Percentiles rank a stretch among this genome's conserved stretches.
These are phyloP conservation scores for Boletus sensibilis DNA, from an alignment of 768 basidiomycete genomes.

Conservation along the genomic window DNA sequence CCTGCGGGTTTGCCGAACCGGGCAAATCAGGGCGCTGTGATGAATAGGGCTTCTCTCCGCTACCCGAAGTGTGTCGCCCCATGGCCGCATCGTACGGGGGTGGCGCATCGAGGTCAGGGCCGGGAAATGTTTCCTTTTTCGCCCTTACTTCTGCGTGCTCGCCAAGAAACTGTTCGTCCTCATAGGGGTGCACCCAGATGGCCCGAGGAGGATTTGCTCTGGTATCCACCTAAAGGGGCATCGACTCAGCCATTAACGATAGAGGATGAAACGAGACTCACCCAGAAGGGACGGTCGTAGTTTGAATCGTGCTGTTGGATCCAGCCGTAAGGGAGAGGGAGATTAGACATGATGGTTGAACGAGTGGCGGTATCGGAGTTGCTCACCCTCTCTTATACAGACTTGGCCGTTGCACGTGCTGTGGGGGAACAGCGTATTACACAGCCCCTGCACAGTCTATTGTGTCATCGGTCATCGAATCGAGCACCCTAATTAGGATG, in stretches of 20 bases:
- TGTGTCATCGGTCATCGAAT: neutral
- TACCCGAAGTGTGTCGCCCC: conserved; percentile 32
- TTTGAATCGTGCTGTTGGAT: conserved; percentile 44
- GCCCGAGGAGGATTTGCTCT: conserved; percentile 58
- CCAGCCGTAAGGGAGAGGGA: conserved; percentile 58
- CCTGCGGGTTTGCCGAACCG: neutral
- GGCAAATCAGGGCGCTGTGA: neutral
- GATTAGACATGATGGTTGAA: conserved; percentile 22
- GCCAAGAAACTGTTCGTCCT: conserved; percentile 61
- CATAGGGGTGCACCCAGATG: conserved; percentile 73
- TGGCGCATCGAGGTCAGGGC: conserved; percentile 13
- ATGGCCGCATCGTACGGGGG: conserved; percentile 28
- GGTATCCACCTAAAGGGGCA: conserved; percentile 56
- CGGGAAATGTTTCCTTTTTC: conserved; percentile 27
- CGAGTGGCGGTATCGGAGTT: neutral
- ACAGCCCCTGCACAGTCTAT: conserved; percentile 2
- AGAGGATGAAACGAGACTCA: conserved; percentile 15
- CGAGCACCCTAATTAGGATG: neutral
- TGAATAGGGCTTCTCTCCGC: neutral
- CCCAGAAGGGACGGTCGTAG: conserved; percentile 50
- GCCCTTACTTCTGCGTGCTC: conserved; percentile 50
- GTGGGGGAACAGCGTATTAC: conserved; percentile 1
- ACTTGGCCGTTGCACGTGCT: conserved; percentile 11
- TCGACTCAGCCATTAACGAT: neutral
- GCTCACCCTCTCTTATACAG: neutral